A percentile compares a stretch with the other conserved stretches of the same genome.
phyloP scores from a whole-genome alignment of 176 grass and related monocot genomes.

The Lolium multiflorum region DNA sequence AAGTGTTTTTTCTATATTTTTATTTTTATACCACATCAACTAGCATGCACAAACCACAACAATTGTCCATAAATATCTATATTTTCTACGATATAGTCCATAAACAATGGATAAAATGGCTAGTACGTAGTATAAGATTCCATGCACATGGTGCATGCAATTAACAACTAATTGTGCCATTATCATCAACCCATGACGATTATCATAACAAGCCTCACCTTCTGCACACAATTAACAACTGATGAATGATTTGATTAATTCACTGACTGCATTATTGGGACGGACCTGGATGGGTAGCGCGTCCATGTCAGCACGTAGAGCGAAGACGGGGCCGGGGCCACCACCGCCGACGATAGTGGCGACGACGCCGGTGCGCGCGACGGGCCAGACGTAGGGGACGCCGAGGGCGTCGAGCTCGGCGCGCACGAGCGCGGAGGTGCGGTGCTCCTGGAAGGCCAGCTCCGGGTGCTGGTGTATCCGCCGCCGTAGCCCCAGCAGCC shows the following conservation, averaged over 20 bases:
- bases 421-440: slow-evolving; percentile 70
- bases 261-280: not conserved
- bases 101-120: not conserved
- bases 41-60: not conserved
- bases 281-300: slow-evolving; percentile 80
- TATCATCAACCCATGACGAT: no score
- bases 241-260: not conserved
- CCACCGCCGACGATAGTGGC: slow-evolving; percentile 43
- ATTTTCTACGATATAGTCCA: not conserved
- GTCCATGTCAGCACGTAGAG: slow-evolving; percentile 91
- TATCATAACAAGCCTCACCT: no score
- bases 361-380: slow-evolving; percentile 71
- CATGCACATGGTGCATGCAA: not conserved
- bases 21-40: not conserved
- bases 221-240: no score
- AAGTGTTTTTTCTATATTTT: not conserved
- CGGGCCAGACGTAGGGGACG: slow-evolving; percentile 67
- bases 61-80: not conserved
- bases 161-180: not conserved
- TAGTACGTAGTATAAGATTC: not conserved
- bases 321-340: slow-evolving; percentile 58
- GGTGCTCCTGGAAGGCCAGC: slow-evolving; percentile 76
- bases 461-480: slow-evolving; percentile 83
- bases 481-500: slow-evolving; percentile 57
- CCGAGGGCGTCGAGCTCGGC: slow-evolving; percentile 70